A percentile compares a stretch with the other conserved stretches of the same genome.
Evolutionary conservation across 805 yeast species (phyloP).

Genomic region (Wickerhamomyces canadensis): DNA sequence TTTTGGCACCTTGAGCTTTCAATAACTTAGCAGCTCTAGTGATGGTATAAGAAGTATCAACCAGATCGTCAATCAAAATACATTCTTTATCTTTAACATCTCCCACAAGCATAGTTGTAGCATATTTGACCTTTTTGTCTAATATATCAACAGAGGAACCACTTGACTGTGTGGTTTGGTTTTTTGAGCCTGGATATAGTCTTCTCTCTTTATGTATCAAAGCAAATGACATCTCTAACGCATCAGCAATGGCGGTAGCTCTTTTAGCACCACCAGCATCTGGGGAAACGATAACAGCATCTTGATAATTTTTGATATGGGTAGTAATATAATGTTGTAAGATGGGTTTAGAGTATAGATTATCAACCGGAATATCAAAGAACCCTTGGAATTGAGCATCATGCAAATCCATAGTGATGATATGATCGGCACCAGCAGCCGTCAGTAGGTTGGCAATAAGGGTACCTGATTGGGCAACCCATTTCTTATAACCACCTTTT

Average conservation of each 20-base stretch:
- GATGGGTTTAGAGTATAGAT: conserved; percentile 82
- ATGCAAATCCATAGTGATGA: conserved; percentile 96
- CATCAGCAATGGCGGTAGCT: conserved; percentile 92
- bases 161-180: conserved; percentile 25
- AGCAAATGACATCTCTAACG: conserved; percentile 84
- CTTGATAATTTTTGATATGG: conserved; percentile 69
- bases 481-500: conserved; percentile 76
- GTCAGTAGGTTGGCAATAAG: conserved; percentile 81
- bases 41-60: conserved; percentile 89
- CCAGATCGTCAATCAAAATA: conserved; percentile 87
- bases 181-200: conserved; percentile 26
- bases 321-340: conserved; percentile 79
- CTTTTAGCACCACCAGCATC: conserved; percentile 99
- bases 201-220: conserved; percentile 91
- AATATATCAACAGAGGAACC: conserved; percentile 13
- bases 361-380: conserved; percentile 94
- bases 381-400: conserved; percentile 98
- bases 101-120: conserved; percentile 94
- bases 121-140: conserved; percentile 34
- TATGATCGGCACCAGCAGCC: conserved; percentile 93
- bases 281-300: conserved; percentile 91
- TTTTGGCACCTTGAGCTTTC: conserved; percentile 88
- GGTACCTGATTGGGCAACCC: conserved; percentile 96
- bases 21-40: conserved; percentile 87
- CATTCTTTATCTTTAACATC: conserved; percentile 84